Percentiles rank a stretch among this genome's conserved stretches.
These are phyloP conservation scores for Urostyla sp. DNA, from an alignment of 73 alveolate genomes.

Conservation along the genomic window DNA sequence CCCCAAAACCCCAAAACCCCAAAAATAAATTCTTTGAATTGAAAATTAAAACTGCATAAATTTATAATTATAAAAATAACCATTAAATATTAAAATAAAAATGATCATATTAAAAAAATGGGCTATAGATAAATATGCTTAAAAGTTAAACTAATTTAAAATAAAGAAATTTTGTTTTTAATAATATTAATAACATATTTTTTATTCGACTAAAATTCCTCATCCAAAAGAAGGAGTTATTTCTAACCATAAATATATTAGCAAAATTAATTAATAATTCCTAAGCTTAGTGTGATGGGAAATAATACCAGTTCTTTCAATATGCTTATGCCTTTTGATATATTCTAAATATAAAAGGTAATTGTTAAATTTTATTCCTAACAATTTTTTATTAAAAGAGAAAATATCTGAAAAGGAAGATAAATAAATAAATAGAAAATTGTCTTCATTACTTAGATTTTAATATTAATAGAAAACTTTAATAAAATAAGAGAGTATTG, in stretches of 20 bases:
- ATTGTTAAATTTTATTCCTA: slow-evolving; percentile 4
- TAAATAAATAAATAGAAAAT: slow-evolving; percentile 16
- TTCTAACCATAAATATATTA: slow-evolving; percentile 16
- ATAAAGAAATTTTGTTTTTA: no score
- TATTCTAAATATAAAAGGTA: slow-evolving; percentile 7
- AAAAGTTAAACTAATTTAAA: no score
- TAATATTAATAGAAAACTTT: neutral
- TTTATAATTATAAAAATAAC: no score
- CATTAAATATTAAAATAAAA: no score
- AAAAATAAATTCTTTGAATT: no score
- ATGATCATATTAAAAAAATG: no score
- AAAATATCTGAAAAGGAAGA: slow-evolving; percentile 28
- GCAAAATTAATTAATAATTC: slow-evolving; percentile 1
- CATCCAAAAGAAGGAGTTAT: slow-evolving; percentile 43
- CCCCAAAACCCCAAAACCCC: no score
- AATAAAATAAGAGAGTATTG: slow-evolving; percentile 9
- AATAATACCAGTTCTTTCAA: slow-evolving; percentile 13
- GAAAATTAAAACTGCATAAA: no score
- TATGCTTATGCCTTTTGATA: neutral
- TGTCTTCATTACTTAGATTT: neutral
- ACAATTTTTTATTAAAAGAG: neutral
- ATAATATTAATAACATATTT: no score
- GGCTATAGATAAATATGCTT: no score
- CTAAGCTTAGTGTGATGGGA: slow-evolving; percentile 47
- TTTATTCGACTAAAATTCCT: slow-evolving; percentile 20